Evolutionary conservation across 192 early-diverging fungal species (phyloP).

Genomic region (Dissophora ornata): DNA sequence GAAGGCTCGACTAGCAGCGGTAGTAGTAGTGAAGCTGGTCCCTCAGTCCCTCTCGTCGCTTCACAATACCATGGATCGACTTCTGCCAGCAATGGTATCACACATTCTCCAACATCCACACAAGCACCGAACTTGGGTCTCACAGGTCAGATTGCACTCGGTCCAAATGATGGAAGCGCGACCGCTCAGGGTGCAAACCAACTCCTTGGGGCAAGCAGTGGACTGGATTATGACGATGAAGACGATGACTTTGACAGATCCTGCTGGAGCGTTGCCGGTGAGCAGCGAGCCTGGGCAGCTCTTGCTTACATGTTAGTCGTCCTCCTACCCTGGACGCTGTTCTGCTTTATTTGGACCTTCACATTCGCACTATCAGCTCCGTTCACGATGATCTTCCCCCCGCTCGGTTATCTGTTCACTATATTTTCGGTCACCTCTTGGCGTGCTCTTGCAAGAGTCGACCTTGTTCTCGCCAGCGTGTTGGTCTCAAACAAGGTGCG

Average conservation of each 20-base stretch:
- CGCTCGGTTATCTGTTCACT: slow-evolving; percentile 29
- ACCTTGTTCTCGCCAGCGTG: slow-evolving; percentile 21
- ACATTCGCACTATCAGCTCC: slow-evolving; percentile 2
- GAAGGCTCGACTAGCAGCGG: neutral
- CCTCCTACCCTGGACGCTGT: slow-evolving; percentile 39
- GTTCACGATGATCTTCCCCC: slow-evolving; percentile 28
- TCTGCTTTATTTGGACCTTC: slow-evolving; percentile 39
- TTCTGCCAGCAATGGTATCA: neutral
- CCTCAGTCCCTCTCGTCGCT: neutral
- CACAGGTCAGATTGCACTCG: slow-evolving; percentile 17
- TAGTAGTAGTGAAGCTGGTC: slow-evolving; percentile 7
- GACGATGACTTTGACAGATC: slow-evolving; percentile 12
- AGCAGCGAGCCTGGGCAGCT: slow-evolving; percentile 23
- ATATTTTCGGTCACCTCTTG: slow-evolving; percentile 31
- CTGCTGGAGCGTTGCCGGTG: slow-evolving; percentile 39
- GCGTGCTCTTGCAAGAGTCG: slow-evolving; percentile 33
- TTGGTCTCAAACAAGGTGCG: slow-evolving; percentile 22
- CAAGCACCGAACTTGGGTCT: slow-evolving; percentile 15
- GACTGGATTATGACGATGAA: slow-evolving; percentile 5
- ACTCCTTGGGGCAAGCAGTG: slow-evolving; percentile 15
- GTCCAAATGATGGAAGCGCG: slow-evolving; percentile 13
- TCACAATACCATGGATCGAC: slow-evolving; percentile 2
- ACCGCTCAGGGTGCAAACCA: slow-evolving; percentile 18
- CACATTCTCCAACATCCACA: slow-evolving; percentile 12
- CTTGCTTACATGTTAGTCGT: slow-evolving; percentile 15